Conservation (phyloP, 768 basidiomycete genomes). For the Termitomyces sp. region DNA sequence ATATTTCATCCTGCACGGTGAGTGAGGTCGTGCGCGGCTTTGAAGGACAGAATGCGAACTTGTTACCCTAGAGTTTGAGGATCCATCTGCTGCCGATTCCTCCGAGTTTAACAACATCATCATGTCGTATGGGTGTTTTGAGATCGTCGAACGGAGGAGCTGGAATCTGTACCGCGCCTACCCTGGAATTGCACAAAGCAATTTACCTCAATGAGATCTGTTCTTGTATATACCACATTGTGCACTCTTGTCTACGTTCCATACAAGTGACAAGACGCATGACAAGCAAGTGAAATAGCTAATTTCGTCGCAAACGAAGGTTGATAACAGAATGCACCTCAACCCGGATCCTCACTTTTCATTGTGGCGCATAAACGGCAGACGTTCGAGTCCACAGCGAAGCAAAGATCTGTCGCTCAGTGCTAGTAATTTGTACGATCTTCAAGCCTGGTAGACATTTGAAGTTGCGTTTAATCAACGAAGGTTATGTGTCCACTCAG, state of each 20-base stretch:
- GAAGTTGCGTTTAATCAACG: not conserved
- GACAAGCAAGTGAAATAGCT: not conserved
- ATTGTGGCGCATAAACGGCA: not conserved
- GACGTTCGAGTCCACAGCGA: not conserved
- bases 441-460: not conserved
- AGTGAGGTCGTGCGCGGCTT: constrained; percentile 2
- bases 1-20: constrained; percentile 40
- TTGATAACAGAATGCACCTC: not conserved
- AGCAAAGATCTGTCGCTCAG: not conserved
- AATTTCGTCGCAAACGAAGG: not conserved
- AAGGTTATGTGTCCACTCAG: not conserved
- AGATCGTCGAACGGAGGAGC: constrained; percentile 22
- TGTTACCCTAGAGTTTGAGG: constrained; percentile 14
- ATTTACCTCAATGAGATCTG: constrained; percentile 13
- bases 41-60: not conserved
- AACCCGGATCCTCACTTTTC: not conserved
- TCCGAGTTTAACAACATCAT: constrained; percentile 12
- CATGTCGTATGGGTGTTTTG: constrained; percentile 11
- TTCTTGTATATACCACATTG: not conserved
- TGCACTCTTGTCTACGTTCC: not conserved
- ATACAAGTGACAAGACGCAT: not conserved
- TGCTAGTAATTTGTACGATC: not conserved
- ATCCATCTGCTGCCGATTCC: constrained; percentile 10
- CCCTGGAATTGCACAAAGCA: constrained; percentile 39
- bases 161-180: constrained; percentile 47